phyloP scores from a whole-genome alignment of 2,329 filamentous ascomycete species.

The Pestalotiopsis sp. region DNA sequence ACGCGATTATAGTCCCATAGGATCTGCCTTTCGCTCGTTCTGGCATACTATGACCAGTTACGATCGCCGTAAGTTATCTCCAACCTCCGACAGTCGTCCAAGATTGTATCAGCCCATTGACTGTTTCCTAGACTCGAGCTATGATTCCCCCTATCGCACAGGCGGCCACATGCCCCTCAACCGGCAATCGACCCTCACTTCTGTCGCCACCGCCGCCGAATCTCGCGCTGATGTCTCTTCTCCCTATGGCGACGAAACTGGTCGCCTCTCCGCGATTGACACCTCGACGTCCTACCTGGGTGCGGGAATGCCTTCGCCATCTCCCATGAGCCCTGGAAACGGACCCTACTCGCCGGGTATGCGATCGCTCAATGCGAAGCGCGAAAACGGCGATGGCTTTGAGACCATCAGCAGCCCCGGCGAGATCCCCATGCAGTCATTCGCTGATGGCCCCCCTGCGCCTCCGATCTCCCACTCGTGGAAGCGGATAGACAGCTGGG shows the following conservation, averaged over 20 bases:
- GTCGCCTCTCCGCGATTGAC: conserved; percentile 54
- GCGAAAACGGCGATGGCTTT: conserved; percentile 61
- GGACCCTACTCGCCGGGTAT: conserved; percentile 89
- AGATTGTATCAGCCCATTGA: conserved; percentile 12
- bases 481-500: conserved; percentile 91
- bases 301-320: conserved; percentile 43
- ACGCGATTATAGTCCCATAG: conserved; percentile 50
- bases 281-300: conserved; percentile 63
- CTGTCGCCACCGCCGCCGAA: conserved; percentile 85
- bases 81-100: conserved; percentile 21
- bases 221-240: conserved; percentile 83
- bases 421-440: conserved; percentile 96
- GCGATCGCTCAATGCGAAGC: conserved; percentile 74
- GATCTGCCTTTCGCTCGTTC: conserved; percentile 80
- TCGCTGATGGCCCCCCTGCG: conserved; percentile 88
- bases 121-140: conserved; percentile 76
- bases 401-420: conserved; percentile 71
- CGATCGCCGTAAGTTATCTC: conserved; percentile 61
- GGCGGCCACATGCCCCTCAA: conserved; percentile 88
- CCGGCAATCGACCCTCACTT: conserved; percentile 80
- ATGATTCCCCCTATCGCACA: conserved; percentile 90
- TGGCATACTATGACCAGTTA: conserved; percentile 89
- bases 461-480: conserved; percentile 89
- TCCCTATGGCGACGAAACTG: conserved; percentile 75
- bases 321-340: conserved; percentile 55